Conservation (phyloP, 176 grass and related monocot genomes). For the Oryza longistaminata region DNA sequence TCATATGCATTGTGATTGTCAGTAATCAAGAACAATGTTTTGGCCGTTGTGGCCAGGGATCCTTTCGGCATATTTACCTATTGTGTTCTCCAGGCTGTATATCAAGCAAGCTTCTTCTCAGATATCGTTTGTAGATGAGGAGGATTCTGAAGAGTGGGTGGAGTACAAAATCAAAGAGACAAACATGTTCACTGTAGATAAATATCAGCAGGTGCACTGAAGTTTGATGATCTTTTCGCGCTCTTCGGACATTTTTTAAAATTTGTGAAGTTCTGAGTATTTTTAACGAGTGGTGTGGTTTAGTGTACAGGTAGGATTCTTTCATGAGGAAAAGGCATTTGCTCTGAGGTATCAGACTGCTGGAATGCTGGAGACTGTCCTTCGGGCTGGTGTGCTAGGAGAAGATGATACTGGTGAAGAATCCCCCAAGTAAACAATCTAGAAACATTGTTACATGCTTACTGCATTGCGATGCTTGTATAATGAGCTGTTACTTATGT, state of each 20-base stretch:
- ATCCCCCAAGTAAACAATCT: slow-evolving; percentile 59
- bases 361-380: slow-evolving; percentile 87
- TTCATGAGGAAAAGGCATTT: slow-evolving; percentile 77
- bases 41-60: not conserved
- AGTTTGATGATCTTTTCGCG: slow-evolving; percentile 23
- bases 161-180: slow-evolving; percentile 99
- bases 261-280: not conserved
- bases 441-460: not conserved
- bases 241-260: not conserved
- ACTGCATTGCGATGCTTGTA: not conserved
- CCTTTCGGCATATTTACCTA: not conserved
- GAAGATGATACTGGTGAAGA: slow-evolving; percentile 92
- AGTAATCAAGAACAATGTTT: not conserved
- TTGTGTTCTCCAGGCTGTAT: slow-evolving; percentile 64
- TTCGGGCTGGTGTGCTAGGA: slow-evolving; percentile 84
- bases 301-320: slow-evolving; percentile 90
- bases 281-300: slow-evolving; percentile 30
- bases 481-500: not conserved
- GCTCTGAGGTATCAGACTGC: slow-evolving; percentile 87
- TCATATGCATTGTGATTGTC: not conserved
- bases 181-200: slow-evolving; percentile 90
- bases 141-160: slow-evolving; percentile 74
- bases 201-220: slow-evolving; percentile 86
- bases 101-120: slow-evolving; percentile 79
- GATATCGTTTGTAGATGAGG: slow-evolving; percentile 55